Evolutionary conservation across 2,329 filamentous ascomycete species (phyloP), one percentile per base, ranked within the genome.

Genomic region (Epichloe elymi): DNA sequence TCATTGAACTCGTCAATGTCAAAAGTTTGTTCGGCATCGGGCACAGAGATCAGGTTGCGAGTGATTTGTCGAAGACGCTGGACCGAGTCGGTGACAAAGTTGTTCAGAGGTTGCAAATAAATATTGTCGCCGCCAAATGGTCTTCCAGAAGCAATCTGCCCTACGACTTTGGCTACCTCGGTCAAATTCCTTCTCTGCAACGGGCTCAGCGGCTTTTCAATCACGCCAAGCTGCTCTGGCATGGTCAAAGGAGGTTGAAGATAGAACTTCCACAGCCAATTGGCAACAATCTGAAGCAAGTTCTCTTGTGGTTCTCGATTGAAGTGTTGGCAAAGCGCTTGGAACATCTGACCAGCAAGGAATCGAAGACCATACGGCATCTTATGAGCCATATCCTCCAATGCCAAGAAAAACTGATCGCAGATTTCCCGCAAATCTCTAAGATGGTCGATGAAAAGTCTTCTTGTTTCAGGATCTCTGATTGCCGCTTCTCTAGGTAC

Each of bases 1-100:
- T 98, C 93, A 64, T 96, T 97, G 78, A 93, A 98, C 65, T 97
- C 93, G 64, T 98, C 93, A 64, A 98, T 96, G 66, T 97, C 90
- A 63, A 97, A 98, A 23, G 93, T 93, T 49, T 81, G 78, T 67
- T 98, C 93, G 0, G 88, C 87, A 60, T 93, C 85, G 14, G 86
- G 82, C 12, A 97, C 86, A 12, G 85, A 80, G 57, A 98, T 88
- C 54, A 97, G 69, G 36, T 85, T 80, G 44, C 76, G 78, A 69
- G 86, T 87, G 43, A 93, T 88, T 12, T 85, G 78, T 35, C 80
- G 78, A 53, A 96, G 74, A 23, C 90, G 79, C 58, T 88, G 83
- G 46, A 95, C 83, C 0, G 90, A 90, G 54, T 96, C 88, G 17
- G 78, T 81, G 45, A 98, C 77, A 65, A 95, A 97, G 46, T 83